phyloP scores from a whole-genome alignment of 495 filamentous ascomycete species.

The Penicillium chermesinum region DNA sequence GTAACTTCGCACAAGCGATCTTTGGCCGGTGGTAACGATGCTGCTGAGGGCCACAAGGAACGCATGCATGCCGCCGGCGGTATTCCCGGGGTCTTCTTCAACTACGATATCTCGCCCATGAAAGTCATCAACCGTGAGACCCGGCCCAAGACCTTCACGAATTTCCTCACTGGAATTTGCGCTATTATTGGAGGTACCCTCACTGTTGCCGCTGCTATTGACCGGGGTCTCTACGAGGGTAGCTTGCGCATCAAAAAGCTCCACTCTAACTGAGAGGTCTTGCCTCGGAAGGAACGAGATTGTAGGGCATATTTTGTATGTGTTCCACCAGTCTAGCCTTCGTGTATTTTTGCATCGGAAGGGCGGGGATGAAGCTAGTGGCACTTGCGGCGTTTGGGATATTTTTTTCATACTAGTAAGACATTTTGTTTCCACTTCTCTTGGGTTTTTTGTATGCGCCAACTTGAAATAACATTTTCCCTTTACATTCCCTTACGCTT shows the following conservation, averaged over 20 bases:
- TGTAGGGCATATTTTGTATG: background rate
- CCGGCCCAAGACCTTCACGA: constrained; percentile 76
- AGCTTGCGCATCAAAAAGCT: constrained; percentile 78
- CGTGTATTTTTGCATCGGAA: constrained; percentile 2
- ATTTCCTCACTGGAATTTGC: constrained; percentile 89
- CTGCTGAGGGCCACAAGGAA: constrained; percentile 82
- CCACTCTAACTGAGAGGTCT: constrained; percentile 50
- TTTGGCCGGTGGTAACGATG: constrained; percentile 72
- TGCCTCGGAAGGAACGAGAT: background rate
- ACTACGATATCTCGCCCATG: constrained; percentile 99
- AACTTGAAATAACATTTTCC: too few relatives aligned
- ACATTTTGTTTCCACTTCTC: constrained; percentile 15
- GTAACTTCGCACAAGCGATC: constrained; percentile 93
- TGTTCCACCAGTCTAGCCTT: background rate
- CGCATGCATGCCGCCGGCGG: constrained; percentile 81
- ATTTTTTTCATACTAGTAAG: too few relatives aligned
- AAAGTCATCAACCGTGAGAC: constrained; percentile 98
- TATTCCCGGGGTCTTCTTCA: constrained; percentile 97
- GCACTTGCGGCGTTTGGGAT: constrained; percentile 29
- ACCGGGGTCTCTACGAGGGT: constrained; percentile 89
- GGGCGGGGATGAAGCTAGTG: constrained; percentile 8
- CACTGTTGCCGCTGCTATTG: constrained; percentile 90
- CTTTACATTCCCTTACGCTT: too few relatives aligned
- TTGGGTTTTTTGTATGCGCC: too few relatives aligned
- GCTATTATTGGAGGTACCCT: constrained; percentile 92